Base-by-base conservation (phyloP, 2,329 filamentous ascomycete genomes). In the Epichloe sylvatica region DNA sequence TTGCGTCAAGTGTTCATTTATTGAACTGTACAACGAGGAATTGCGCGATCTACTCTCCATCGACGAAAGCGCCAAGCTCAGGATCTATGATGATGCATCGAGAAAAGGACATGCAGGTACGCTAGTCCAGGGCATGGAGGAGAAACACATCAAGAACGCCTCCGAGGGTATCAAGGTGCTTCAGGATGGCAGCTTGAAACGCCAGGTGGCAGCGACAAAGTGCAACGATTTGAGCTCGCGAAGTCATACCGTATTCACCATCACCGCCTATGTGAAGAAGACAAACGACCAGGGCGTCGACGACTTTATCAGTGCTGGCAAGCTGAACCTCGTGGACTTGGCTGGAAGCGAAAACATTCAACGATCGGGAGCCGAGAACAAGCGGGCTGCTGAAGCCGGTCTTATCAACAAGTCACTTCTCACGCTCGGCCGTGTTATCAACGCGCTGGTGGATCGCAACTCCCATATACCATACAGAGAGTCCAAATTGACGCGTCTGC, bases 131-230 rank as follows among this genome's bases (percentile, higher is more conserved):
- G 92, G 92, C 4, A 94, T 98, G 88, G 94, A 97, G 65, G 92
- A 98, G 67, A 84, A 85, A 6, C 86, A 95, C 64, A 94, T 98
- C 60, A 86, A 86, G 62, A 85, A 74, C 55, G 90, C 92, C 0
- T 75, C 78, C 12, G 84, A 89, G 46, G 92, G 92, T 53, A 90
- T 98, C 66, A 85, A 86, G 67, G 76, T 96, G 54, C 77, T 98
- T 43, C 87, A 92, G 59, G 77, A 84, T 55, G 94, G 92, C 54
- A 96, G 89, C 65, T 76, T 92, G 68, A 94, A 90, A 67, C 84
- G 92, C 46, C 92, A 98, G 67, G 92, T 98, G n/a, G 94, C 92
- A 5, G 89, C 94, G 4, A 98, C 92, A n/a, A 97, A 97, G 67
- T 98, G 92, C 77, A 98, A 98, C 64, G 92, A 98, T 60, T 79